phyloP scores from a whole-genome alignment of 2,329 filamentous ascomycete genomes.

The Botrytis paeoniae region DNA sequence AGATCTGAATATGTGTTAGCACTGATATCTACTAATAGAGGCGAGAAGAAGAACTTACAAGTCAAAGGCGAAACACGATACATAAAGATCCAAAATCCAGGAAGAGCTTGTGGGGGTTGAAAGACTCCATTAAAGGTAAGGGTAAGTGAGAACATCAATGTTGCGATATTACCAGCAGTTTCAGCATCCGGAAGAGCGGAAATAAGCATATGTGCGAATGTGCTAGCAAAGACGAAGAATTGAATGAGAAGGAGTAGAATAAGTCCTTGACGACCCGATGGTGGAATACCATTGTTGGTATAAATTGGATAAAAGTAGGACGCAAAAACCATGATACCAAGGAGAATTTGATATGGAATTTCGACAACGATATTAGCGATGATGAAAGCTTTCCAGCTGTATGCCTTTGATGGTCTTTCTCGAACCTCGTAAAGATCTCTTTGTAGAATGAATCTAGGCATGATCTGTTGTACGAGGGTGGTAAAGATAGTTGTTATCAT shows the following conservation, averaged over 20 bases:
- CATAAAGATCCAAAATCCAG: constrained; percentile 82
- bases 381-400: constrained; percentile 40
- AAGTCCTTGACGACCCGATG: constrained; percentile 45
- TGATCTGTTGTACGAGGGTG: constrained; percentile 61
- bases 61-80: constrained; percentile 62
- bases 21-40: neutral
- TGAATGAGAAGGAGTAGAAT: constrained; percentile 73
- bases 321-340: constrained; percentile 71
- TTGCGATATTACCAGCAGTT: constrained; percentile 73
- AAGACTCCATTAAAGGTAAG: constrained; percentile 78
- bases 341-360: constrained; percentile 77
- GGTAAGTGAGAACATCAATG: constrained; percentile 69
- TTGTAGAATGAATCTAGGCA: constrained; percentile 68
- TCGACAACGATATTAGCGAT: constrained; percentile 66
- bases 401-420: constrained; percentile 38
- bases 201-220: constrained; percentile 78
- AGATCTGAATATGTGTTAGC: constrained; percentile 51
- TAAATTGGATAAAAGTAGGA: constrained; percentile 76
- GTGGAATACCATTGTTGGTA: constrained; percentile 57
- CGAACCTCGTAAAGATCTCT: constrained; percentile 62
- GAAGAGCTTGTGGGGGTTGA: constrained; percentile 59
- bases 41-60: constrained; percentile 32
- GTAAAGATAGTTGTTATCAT: constrained; percentile 70
- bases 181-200: constrained; percentile 73
- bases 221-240: constrained; percentile 81